Evolutionary conservation across 2,329 filamentous ascomycete genomes (phyloP).

Genomic region (Clonostachys rhizophaga): DNA sequence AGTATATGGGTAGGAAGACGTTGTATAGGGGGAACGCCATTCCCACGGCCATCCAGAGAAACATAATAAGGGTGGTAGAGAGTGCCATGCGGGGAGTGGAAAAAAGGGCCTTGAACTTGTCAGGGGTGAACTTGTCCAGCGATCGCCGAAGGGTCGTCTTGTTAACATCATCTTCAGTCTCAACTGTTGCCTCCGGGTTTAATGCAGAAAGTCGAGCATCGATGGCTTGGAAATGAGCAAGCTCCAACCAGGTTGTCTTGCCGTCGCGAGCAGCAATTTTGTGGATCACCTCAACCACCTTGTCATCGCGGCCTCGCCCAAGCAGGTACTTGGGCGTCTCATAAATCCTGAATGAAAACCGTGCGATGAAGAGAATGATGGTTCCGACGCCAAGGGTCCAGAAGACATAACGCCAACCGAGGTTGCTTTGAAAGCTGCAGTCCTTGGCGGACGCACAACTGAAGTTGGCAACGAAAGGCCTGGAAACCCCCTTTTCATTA

Average conservation of each 20-base stretch:
- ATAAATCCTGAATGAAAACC: constrained; percentile 24
- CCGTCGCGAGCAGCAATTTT: constrained; percentile 22
- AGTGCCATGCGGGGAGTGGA: constrained; percentile 44
- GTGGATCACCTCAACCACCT: constrained; percentile 35
- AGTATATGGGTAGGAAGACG: constrained; percentile 27
- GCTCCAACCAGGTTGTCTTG: constrained; percentile 12
- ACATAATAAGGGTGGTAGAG: constrained; percentile 46
- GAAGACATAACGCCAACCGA: constrained; percentile 36
- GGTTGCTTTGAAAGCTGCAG: constrained; percentile 23
- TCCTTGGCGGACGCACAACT: constrained; percentile 20
- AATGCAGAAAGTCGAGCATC: constrained; percentile 7
- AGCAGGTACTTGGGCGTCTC: constrained; percentile 32
- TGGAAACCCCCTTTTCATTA: neutral
- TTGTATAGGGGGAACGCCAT: constrained; percentile 54
- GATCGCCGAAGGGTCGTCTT: constrained; percentile 21
- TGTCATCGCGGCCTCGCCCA: constrained; percentile 24
- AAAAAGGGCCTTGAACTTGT: constrained; percentile 50
- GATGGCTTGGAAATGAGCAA: constrained; percentile 11
- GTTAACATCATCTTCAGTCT: neutral
- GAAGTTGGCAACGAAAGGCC: constrained; percentile 17
- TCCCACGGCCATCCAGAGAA: constrained; percentile 54
- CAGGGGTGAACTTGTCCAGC: constrained; percentile 44
- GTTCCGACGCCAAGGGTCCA: constrained; percentile 29
- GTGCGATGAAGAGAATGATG: constrained; percentile 25
- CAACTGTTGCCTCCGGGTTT: constrained; percentile 13